Conservation (phyloP, 192 early-diverging fungal species). For the Coemansia sp. region DNA sequence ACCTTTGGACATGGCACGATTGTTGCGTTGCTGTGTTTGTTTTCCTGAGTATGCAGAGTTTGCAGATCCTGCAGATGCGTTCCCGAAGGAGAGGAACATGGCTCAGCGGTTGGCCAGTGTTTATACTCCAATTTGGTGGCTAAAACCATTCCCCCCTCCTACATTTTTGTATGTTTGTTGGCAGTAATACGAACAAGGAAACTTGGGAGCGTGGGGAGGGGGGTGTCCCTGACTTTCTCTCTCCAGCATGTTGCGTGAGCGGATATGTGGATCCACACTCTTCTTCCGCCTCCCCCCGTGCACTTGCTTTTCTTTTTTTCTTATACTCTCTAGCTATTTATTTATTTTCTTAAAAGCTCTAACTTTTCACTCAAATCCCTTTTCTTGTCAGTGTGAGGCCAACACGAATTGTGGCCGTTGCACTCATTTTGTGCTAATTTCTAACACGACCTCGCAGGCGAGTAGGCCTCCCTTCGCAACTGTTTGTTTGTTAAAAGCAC, state of each 20-base stretch:
- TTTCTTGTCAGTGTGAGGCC: neutral
- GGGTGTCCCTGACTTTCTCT: neutral
- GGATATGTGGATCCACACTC: neutral
- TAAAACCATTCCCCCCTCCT: neutral
- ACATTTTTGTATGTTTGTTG: neutral
- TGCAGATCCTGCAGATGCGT: slow-evolving; percentile 5
- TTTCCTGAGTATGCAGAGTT: neutral
- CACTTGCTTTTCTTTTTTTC: neutral
- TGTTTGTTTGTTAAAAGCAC: neutral
- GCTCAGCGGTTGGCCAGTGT: neutral
- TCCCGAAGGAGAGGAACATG: neutral
- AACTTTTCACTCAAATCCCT: neutral
- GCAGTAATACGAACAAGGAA: neutral
- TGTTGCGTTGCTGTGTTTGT: neutral
- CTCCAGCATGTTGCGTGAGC: neutral
- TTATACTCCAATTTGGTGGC: neutral
- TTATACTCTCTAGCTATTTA: neutral
- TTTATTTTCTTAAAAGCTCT: neutral
- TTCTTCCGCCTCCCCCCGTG: neutral
- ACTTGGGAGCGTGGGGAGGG: neutral
- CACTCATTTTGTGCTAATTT: neutral
- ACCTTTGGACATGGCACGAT: neutral
- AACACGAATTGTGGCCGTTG: neutral
- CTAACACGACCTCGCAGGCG: neutral
- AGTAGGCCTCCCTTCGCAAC: neutral